phyloP scores from a whole-genome alignment of 805 yeast species.

The Sugiyamaella valdiviana region DNA sequence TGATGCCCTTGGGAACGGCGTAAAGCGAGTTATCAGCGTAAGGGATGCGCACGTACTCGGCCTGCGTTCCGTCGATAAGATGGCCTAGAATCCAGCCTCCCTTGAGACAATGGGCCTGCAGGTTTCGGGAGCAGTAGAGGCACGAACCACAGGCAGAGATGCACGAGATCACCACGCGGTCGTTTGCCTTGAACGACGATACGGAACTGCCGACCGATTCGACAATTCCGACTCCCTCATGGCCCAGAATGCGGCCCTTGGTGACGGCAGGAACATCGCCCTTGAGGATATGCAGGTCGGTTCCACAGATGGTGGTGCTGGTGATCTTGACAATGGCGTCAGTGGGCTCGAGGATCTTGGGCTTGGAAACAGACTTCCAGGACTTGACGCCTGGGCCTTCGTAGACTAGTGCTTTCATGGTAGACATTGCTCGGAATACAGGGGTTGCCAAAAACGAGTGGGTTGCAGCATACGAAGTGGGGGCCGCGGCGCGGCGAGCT shows the following conservation, averaged over 20 bases:
- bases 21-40: constrained; percentile 74
- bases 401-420: constrained; percentile 45
- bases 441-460: neutral
- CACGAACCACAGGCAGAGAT: constrained; percentile 57
- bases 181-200: constrained; percentile 76
- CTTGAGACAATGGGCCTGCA: constrained; percentile 82
- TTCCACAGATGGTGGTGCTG: constrained; percentile 82
- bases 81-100: constrained; percentile 54
- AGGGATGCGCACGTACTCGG: constrained; percentile 75
- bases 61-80: constrained; percentile 62
- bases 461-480: neutral
- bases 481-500: no score
- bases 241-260: constrained; percentile 83
- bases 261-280: constrained; percentile 72
- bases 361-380: constrained; percentile 52
- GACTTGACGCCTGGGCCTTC: constrained; percentile 40
- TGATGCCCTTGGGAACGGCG: constrained; percentile 67
- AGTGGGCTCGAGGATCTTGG: constrained; percentile 52
- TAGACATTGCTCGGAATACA: neutral
- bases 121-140: constrained; percentile 60
- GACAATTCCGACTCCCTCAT: constrained; percentile 95
- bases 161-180: constrained; percentile 75
- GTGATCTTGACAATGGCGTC: constrained; percentile 69
- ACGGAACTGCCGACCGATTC: constrained; percentile 93
- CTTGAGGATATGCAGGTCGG: constrained; percentile 70